A percentile compares a stretch with the other conserved stretches of the same genome.
phyloP scores from a whole-genome alignment of 768 basidiomycete genomes.

The Termitomyces sp. region DNA sequence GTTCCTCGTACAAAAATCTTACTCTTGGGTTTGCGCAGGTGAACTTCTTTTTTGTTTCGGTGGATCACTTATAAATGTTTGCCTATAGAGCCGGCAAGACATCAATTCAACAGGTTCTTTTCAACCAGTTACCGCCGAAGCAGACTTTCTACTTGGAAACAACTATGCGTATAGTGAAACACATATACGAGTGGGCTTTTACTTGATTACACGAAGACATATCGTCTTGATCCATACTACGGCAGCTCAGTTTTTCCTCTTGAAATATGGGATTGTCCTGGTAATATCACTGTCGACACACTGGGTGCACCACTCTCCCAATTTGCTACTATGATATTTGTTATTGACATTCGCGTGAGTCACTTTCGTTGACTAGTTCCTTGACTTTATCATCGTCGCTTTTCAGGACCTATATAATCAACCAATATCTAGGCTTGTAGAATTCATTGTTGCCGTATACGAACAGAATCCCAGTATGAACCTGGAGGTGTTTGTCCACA shows the following conservation, averaged over 20 bases:
- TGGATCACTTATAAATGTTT: constrained; percentile 3
- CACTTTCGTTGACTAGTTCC: background rate
- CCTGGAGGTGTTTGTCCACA: constrained; percentile 93
- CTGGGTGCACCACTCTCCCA: constrained; percentile 70
- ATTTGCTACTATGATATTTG: constrained; percentile 85
- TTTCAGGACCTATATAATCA: constrained; percentile 77
- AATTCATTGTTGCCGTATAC: constrained; percentile 75
- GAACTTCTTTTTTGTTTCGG: constrained; percentile 1
- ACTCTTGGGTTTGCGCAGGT: constrained; percentile 70
- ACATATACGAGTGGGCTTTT: constrained; percentile 69
- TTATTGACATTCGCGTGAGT: constrained; percentile 90
- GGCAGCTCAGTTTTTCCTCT: constrained; percentile 85
- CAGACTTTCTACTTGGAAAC: constrained; percentile 89
- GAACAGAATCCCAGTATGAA: constrained; percentile 70
- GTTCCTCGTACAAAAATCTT: constrained; percentile 62
- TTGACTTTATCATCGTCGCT: background rate
- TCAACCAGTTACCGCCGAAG: constrained; percentile 76
- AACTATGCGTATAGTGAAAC: constrained; percentile 71
- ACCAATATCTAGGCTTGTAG: constrained; percentile 75
- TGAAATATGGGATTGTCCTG: constrained; percentile 95
- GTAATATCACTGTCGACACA: constrained; percentile 75
- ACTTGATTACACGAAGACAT: constrained; percentile 1
- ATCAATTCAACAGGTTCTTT: constrained; percentile 87
- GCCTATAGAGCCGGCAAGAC: constrained; percentile 80
- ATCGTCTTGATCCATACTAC: constrained; percentile 6